These are phyloP conservation scores for Arabidopsis hybrid DNA, from an alignment of 441 rosid species.

Conservation along the genomic window DNA sequence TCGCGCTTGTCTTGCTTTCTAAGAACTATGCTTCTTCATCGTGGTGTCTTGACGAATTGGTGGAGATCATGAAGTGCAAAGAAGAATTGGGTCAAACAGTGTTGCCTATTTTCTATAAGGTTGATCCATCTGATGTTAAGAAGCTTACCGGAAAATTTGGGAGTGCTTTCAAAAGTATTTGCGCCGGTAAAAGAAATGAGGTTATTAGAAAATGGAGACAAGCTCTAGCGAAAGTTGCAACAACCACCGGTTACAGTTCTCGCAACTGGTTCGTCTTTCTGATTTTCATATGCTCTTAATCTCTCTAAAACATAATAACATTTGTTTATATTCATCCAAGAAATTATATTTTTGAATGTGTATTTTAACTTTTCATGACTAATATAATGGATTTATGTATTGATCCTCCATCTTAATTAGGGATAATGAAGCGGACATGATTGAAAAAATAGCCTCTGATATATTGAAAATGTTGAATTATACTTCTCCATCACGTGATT, in stretches of 20 bases:
- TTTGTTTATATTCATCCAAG: neutral
- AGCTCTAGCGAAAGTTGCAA: neutral
- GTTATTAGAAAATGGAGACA: neutral
- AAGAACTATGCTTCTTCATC: neutral
- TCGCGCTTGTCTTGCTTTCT: neutral
- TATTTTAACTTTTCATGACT: neutral
- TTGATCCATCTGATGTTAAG: neutral
- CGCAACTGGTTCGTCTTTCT: neutral
- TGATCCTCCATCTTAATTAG: neutral
- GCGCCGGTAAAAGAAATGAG: neutral
- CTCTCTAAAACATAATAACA: neutral
- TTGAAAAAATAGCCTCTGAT: neutral
- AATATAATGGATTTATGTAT: neutral
- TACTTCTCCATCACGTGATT: neutral
- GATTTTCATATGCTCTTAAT: neutral
- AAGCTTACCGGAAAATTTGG: neutral
- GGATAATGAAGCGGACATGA: constrained; percentile 6
- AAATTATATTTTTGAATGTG: neutral
- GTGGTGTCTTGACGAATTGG: neutral
- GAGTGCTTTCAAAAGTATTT: neutral
- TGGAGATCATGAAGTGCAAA: neutral
- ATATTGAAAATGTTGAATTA: neutral
- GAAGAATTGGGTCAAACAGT: neutral
- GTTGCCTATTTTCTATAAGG: neutral
- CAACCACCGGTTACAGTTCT: neutral